phyloP scores from a whole-genome alignment of 2,329 filamentous ascomycete species.

The Albophoma yamanashiensis region DNA sequence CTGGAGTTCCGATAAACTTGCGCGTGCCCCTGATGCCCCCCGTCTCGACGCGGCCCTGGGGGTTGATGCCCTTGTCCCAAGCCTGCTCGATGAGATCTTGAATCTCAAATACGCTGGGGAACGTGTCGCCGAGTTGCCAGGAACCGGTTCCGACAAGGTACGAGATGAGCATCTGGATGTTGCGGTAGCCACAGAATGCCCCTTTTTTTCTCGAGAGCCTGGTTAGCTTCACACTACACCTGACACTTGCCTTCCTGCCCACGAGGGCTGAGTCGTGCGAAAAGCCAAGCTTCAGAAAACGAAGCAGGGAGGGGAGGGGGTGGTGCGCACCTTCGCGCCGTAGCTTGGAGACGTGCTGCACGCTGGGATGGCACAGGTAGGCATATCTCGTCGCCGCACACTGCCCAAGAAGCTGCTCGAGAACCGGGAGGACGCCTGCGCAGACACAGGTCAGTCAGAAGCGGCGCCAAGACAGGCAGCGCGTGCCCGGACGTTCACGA shows the following conservation, averaged over 20 bases:
- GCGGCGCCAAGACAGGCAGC: neutral
- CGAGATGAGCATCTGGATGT: conserved; percentile 84
- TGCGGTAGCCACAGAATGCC: conserved; percentile 90
- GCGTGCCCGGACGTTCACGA: neutral
- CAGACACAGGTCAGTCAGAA: conserved; percentile 4
- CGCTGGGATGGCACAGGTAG: conserved; percentile 68
- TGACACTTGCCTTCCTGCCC: neutral
- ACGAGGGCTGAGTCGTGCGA: neutral
- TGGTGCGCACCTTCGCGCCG: conserved; percentile 52
- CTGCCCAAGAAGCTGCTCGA: conserved; percentile 53
- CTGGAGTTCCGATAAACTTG: conserved; percentile 91
- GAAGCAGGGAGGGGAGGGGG: no score
- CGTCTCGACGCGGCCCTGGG: conserved; percentile 65
- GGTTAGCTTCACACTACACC: neutral
- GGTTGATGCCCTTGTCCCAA: conserved; percentile 79
- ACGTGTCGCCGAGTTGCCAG: conserved; percentile 44
- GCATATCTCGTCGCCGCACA: conserved; percentile 53
- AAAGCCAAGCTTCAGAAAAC: neutral
- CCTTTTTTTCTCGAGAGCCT: conserved; percentile 40
- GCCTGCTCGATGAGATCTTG: conserved; percentile 81
- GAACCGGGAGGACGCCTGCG: conserved; percentile 46
- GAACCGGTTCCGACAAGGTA: conserved; percentile 60
- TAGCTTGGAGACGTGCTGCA: conserved; percentile 74
- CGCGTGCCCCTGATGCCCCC: conserved; percentile 80
- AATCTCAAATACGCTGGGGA: conserved; percentile 71